Base-by-base conservation (phyloP, 164 flowering plant species). In the Kingdonia uniflora region DNA sequence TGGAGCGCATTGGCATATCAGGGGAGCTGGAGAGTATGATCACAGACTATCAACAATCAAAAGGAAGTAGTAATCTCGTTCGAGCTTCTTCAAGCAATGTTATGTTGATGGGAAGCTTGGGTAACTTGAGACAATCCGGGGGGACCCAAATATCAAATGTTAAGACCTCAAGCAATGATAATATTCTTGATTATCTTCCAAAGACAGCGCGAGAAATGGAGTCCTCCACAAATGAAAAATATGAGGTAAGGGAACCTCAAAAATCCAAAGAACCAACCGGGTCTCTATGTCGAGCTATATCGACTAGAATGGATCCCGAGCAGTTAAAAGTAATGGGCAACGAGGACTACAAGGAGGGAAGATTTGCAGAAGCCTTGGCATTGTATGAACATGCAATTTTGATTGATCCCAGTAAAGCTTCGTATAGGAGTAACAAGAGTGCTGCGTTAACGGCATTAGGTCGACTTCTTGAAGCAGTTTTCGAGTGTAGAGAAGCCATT, bases 41-140 rank as follows among this genome's bases (percentile, higher is more conserved):
- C 25, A 33, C 62, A 1, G 95, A 90, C 62, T 74, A 82, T 48
- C 88, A 79, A 46, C 68, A 51, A 35, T 3, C 71, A 0, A 74
- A 65, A 44, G 84, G 81, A 38, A 52, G 65, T 21, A 50, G 58
- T 15, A 62, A 15, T 2, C 68, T 91, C 3, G 95, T 91, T 56
- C 72, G 98, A 1, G 98, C 89, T 12, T 86, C 97, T 0, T 88
- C 98, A 0, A 65, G 96, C 62, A 92, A 88, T 52, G 81, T 92
- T 15, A 88, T 88, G 92, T 66, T 94, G 24, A 61, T 43, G 45
- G 79, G 95, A 1, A 71, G 81, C 65, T 68, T 88, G 57, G 99
- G 99, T 4, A 94, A 94, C 42, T 57, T 92, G 54, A 73, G 82
- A 67, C 85, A 76, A 51, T 65, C 68, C 0, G 77, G 73, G 13